A percentile compares a stretch with the other conserved stretches of the same genome.
These are phyloP conservation scores for Dacryopinax spathularia DNA, from an alignment of 768 basidiomycete genomes.

Conservation along the genomic window DNA sequence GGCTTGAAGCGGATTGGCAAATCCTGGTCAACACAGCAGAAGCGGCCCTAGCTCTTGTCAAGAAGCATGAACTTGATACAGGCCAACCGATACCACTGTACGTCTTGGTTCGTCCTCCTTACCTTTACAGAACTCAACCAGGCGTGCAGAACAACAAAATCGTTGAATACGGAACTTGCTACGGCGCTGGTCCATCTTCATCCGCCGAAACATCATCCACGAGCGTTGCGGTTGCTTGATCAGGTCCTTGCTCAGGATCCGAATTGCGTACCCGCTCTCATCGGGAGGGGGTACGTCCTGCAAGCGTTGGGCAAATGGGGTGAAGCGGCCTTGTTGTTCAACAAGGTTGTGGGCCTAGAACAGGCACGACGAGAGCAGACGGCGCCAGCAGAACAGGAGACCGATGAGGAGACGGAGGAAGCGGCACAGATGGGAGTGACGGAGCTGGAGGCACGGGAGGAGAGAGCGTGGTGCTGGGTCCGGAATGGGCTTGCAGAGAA, in stretches of 20 bases:
- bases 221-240: conserved; percentile 60
- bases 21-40: conserved; percentile 60
- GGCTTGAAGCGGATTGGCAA: conserved; percentile 55
- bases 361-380: conserved; percentile 5
- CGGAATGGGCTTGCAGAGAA: conserved; percentile 36
- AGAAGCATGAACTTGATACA: conserved; percentile 39
- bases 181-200: conserved; percentile 70
- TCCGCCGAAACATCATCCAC: conserved; percentile 77
- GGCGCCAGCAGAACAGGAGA: conserved; percentile 26
- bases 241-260: conserved; percentile 52
- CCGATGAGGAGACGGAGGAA: conserved; percentile 18
- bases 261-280: conserved; percentile 47
- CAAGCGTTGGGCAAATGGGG: conserved; percentile 51
- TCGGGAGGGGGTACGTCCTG: conserved; percentile 62
- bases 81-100: conserved; percentile 42
- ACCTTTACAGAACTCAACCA: not conserved
- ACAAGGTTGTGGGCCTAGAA: conserved; percentile 37
- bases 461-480: conserved; percentile 70
- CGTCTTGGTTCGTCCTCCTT: conserved; percentile 14
- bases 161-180: conserved; percentile 57
- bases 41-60: conserved; percentile 46
- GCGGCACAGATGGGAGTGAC: conserved; percentile 12
- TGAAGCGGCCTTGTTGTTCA: conserved; percentile 51
- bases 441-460: conserved; percentile 57
- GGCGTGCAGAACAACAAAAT: conserved; percentile 40